Conservation (phyloP, 208 protist genomes). For the Leishmania guyanensis region DNA sequence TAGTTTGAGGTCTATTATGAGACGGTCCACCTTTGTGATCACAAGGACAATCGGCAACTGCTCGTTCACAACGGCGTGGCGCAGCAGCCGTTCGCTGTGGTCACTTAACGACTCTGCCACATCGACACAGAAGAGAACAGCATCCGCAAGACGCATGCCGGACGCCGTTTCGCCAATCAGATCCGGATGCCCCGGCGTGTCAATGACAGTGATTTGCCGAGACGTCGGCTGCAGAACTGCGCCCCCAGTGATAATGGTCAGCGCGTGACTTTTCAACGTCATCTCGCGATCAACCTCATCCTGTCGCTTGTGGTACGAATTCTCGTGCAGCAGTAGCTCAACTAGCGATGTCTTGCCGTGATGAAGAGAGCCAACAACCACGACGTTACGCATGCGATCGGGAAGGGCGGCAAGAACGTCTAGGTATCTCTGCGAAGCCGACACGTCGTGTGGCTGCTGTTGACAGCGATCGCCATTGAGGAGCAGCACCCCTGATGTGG, state of each 20-base stretch:
- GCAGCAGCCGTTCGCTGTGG: constrained; percentile 85
- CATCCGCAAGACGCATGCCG: constrained; percentile 95
- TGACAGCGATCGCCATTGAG: neutral
- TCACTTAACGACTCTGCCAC: constrained; percentile 95
- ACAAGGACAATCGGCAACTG: constrained; percentile 91
- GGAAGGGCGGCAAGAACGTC: constrained; percentile 59
- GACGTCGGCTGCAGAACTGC: constrained; percentile 48
- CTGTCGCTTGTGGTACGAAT: constrained; percentile 47
- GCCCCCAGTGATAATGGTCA: constrained; percentile 53
- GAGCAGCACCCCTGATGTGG: constrained; percentile 30
- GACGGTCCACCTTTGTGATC: constrained; percentile 98
- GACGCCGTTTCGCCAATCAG: constrained; percentile 96
- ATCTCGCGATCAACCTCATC: constrained; percentile 71
- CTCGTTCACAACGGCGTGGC: constrained; percentile 76
- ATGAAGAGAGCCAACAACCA: constrained; percentile 94
- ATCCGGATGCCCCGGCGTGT: constrained; percentile 98
- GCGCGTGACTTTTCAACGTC: constrained; percentile 71
- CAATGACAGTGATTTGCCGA: constrained; percentile 96
- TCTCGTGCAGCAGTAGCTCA: constrained; percentile 65
- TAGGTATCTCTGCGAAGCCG: constrained; percentile 37
- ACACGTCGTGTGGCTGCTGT: neutral
- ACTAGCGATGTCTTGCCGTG: constrained; percentile 98
- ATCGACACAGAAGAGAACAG: constrained; percentile 97
- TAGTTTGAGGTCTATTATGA: constrained; percentile 99
- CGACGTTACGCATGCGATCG: constrained; percentile 93